A percentile compares a stretch with the other conserved stretches of the same genome.
Evolutionary conservation across 257 asterid genomes (phyloP).

Genomic region (Apocynum venetum): DNA sequence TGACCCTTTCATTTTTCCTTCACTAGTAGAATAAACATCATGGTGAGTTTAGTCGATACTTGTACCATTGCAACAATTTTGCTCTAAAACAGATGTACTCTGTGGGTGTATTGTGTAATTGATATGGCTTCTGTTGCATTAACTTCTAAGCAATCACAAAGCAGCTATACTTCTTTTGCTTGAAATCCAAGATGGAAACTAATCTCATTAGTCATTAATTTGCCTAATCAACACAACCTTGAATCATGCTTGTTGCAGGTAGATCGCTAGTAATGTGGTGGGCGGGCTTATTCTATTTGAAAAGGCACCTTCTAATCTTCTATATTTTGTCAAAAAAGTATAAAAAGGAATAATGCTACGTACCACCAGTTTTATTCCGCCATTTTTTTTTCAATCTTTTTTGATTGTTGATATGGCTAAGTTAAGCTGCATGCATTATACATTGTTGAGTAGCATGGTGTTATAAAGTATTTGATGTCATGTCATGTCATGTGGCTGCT

Average conservation of each 20-base stretch:
- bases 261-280: background rate
- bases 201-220: background rate
- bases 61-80: background rate
- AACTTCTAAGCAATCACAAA: conserved; percentile 22
- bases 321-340: background rate
- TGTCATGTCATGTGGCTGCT: background rate
- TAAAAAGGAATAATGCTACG: background rate
- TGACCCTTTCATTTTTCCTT: background rate
- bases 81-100: background rate
- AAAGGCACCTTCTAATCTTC: background rate
- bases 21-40: background rate
- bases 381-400: too few species aligned
- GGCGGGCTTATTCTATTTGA: background rate
- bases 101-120: background rate
- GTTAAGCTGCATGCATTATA: too few species aligned
- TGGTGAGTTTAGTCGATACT: background rate
- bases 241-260: background rate
- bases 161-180: conserved; percentile 10
- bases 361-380: background rate
- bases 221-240: conserved; percentile 1
- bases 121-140: conserved; percentile 9
- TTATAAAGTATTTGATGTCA: background rate
- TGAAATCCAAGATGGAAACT: conserved; percentile 22
- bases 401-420: too few species aligned
- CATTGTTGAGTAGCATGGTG: background rate